Evolutionary conservation across 768 basidiomycete species (phyloP), one percentile per base, ranked within the genome.

Genomic region (Kwoniella europaea): DNA sequence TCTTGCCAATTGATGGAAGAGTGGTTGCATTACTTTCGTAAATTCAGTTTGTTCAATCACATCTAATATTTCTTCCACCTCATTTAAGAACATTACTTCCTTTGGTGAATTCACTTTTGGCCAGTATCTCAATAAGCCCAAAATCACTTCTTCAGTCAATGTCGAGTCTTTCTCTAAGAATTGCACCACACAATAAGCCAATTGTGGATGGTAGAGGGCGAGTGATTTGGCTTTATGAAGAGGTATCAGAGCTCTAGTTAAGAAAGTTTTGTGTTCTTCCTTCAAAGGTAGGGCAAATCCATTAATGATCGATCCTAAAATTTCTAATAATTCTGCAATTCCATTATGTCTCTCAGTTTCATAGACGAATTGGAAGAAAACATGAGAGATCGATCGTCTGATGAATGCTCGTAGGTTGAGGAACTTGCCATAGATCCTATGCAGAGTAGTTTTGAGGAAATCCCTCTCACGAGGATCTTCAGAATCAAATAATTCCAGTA

Each of bases 11-110:
- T 98, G 97, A 65, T 90, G 90, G 88, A 99, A 99, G 54, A 98
- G 86, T 10, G 92, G 89, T 20, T 92, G 86, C 84, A 97, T 92
- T 71, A 98, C 92, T 88, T 98, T 98, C 84, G 90, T 90, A 85
- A 99, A 99, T 85, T 98, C 95, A 65, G 88, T 88, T 1, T 94
- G 94, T 79, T 98, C 95, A 75, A 97, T 98, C 70, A 99, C 97
- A 84, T 99, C 97, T 72, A 99, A 85, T 4, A 99, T 92, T 86
- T 99, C 97, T 85, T 99, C 97, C 64, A 99, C 93, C 86, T 99
- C 97, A 84, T 98, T 98, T 69, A 99, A 86, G 86, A 92, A 99
- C 97, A 99, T 99, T 84, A 98, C 97, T 81, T 99, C 97, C 86
- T 99, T 99, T 16, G 95, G 95, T 43, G 92, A 94, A 84, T 99